Evolutionary conservation across 257 asterid species (phyloP), one percentile per base, ranked within the genome.

Genomic region (Craterostigma plantagineum): DNA sequence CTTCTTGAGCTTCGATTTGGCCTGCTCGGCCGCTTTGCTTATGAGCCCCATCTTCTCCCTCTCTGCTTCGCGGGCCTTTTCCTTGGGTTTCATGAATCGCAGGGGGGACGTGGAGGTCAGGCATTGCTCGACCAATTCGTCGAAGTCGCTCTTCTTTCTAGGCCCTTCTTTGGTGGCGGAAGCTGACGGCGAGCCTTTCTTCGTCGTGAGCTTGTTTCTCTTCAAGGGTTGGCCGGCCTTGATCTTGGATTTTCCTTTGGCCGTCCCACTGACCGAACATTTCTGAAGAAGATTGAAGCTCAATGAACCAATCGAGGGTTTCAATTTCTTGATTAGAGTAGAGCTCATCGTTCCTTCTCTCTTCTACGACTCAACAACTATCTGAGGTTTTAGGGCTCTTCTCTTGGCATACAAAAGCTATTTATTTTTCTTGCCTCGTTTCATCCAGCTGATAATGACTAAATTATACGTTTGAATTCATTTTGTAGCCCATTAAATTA

Each of bases 241-340:
- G 46, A 72, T 4, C 63, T 87, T 87, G 4, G 63, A 73, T 53
- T 87, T 87, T 7, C 98, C 98, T 57, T 81, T 86, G 0, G 95
- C 93, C 7, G 95, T 87, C 39, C 95, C 71, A 60, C 93, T 87
- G 46, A 87, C 97, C 1, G 64, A 65, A 53, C 97, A 79, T 57
- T 79, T 60, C 48, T 81, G 95, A n/a, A 68, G 35, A 30, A 78
- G 59, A 45, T 73, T 93, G 57, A 41, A 56, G 59, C 70, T 57
- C 6, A 76, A 51, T 8, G 66, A 61, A 50, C 71, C 71, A 45
- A 68, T 42, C 62, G 60, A 51, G 45, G 65, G 62, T 49, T 62
- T 71, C 58, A 64, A 43, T 53, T 72, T 85, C 59, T 61, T 60
- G 46, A 66, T 35, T 38, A 69, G n/a, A 0, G 57, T 43, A 36